Evolutionary conservation across 148 eudicot species (phyloP), one percentile per base, ranked within the genome.

Genomic region (Amaranthus hypochondriacus): DNA sequence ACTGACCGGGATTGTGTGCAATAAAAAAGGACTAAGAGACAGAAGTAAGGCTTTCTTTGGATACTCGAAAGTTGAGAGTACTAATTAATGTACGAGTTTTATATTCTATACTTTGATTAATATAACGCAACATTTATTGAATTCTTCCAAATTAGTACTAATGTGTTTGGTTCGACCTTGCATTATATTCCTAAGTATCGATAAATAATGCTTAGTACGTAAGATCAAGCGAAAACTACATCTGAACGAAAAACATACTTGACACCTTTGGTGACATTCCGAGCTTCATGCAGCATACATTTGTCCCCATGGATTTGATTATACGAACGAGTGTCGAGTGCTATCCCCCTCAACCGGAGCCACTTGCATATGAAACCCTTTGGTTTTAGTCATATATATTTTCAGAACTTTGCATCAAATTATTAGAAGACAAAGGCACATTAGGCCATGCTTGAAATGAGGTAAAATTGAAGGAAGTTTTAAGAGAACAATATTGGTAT

Each of bases 241-340:
- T 95, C 98, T 7, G 98, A 95, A 64, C 98, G 90, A 75, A 95
- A 78, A 3, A 95, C 84, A 78, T 95, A 95, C 84, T 95, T 95
- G 74, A 90, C 78, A 68, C 98, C 98, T 74, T 90, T 90, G 14
- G 79, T 81, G 66, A 95, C 97, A 78, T 84, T 89, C 48, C 92
- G 87, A 51, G 97, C 93, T 87, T 95, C 98, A 77, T 95, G 98
- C 76, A 95, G 70, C 98, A 95, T 94, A 80, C 98, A 92, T 73
- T 87, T 90, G 44, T 83, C 86, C 39, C 98, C 98, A 74, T 95
- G 98, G 57, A 95, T 84, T 81, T 95, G 97, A 28, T 28, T 1
- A 28, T 28, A 28, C 39, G 39, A 69, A 95, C 80, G 13, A 95
- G 96, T 55, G 98, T 96, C 98, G 90, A n/a, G n/a, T n/a, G n/a